A percentile compares a stretch with the other conserved stretches of the same genome.
Conservation (phyloP, 202 grass and related monocot genomes). For the Saccharum hybrid region DNA sequence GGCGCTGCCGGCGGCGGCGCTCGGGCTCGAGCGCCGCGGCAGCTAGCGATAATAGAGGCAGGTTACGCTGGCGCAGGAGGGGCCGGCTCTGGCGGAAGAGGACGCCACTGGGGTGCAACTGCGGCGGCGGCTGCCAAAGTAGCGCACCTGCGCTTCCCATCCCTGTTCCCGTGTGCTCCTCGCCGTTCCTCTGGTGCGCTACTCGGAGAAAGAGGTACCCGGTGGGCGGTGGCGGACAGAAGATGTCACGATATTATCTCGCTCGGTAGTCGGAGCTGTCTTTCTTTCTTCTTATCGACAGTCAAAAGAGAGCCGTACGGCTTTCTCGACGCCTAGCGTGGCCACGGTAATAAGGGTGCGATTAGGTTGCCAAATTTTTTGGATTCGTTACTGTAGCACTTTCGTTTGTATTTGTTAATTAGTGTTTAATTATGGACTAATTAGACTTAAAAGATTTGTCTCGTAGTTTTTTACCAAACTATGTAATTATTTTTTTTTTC, state of each 20-base stretch:
- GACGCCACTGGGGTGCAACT: slow-evolving; percentile 30
- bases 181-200: neutral
- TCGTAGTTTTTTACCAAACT: too few species aligned
- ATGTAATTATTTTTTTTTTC: too few species aligned
- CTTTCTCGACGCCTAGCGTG: neutral
- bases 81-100: neutral
- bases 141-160: slow-evolving; percentile 56
- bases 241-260: slow-evolving; percentile 18
- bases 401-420: too few species aligned
- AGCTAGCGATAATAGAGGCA: neutral
- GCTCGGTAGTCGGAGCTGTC: neutral
- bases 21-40: neutral
- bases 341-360: neutral
- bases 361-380: too few species aligned
- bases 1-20: slow-evolving; percentile 3
- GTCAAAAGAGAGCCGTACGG: neutral
- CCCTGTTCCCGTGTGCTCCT: neutral
- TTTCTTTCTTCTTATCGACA: neutral
- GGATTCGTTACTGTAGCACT: too few species aligned
- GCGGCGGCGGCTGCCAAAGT: slow-evolving; percentile 43
- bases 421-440: too few species aligned
- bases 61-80: neutral
- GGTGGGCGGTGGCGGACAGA: slow-evolving; percentile 18
- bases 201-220: neutral
- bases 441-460: too few species aligned